Conservation (phyloP, 139 green algal species). For the Tetradesmus lagerheimii region DNA sequence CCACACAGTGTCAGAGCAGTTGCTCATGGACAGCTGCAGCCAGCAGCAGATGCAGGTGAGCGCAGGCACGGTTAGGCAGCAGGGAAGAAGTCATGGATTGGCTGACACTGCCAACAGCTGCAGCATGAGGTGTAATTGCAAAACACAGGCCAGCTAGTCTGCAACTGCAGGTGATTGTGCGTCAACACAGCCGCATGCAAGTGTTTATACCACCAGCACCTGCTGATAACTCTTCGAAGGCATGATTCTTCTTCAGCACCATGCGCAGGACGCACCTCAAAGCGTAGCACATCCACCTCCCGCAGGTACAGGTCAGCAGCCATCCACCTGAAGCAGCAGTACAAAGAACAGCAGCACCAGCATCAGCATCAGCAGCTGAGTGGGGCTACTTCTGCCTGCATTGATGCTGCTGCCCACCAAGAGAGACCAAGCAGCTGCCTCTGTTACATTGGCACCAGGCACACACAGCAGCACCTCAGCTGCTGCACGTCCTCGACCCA, state of each 20-base stretch:
- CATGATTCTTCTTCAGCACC: no score
- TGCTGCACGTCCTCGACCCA: conserved; percentile 37
- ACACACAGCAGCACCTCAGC: not conserved
- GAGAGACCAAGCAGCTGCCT: not conserved
- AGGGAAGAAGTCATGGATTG: no score
- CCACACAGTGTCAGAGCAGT: conserved; percentile 82
- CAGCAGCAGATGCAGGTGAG: not conserved
- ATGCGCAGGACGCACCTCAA: conserved; percentile 72
- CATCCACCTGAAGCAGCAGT: conserved; percentile 75
- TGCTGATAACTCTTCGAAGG: no score
- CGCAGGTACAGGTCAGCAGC: conserved; percentile 93
- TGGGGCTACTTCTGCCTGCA: not conserved
- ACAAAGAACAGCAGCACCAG: not conserved
- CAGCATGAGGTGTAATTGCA: no score
- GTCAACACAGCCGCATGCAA: no score
- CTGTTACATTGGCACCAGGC: not conserved
- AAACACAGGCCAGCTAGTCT: no score
- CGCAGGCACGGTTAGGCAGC: no score
- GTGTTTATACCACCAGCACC: no score
- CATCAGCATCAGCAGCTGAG: not conserved
- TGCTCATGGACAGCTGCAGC: conserved; percentile 89
- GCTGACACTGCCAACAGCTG: no score
- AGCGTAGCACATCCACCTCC: conserved; percentile 90
- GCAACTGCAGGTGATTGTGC: no score
- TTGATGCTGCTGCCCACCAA: not conserved